A percentile compares a stretch with the other conserved stretches of the same genome.
Evolutionary conservation across 345 rosid species (phyloP).

Genomic region (sweet orange (Citrus sinensis)): DNA sequence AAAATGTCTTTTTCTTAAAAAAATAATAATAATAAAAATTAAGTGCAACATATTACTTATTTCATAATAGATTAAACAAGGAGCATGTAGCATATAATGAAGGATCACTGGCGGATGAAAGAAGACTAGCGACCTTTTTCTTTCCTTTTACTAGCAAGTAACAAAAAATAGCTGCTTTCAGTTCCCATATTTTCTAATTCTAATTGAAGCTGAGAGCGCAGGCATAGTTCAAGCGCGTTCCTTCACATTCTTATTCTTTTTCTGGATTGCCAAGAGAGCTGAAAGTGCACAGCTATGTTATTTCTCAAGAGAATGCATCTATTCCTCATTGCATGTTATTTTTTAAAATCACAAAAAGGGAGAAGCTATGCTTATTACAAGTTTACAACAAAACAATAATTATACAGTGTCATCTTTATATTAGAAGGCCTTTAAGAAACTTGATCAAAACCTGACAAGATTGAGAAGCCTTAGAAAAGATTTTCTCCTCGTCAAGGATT

Average conservation of each 20-base stretch:
- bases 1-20: too few species aligned
- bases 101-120: not conserved
- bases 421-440: not conserved
- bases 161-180: too few species aligned
- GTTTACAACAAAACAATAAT: not conserved
- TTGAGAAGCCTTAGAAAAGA: not conserved
- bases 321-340: constrained; percentile 1
- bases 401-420: not conserved
- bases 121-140: not conserved
- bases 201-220: not conserved
- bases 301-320: not conserved
- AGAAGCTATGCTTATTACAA: not conserved
- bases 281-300: not conserved
- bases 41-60: too few species aligned
- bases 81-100: not conserved
- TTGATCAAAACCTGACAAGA: not conserved
- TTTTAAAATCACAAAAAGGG: not conserved
- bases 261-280: not conserved
- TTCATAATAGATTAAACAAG: not conserved
- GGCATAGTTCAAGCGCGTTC: not conserved
- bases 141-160: not conserved
- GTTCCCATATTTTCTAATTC: not conserved
- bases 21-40: too few species aligned
- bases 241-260: not conserved
- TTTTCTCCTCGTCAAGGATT: not conserved